Evolutionary conservation across 2,329 filamentous ascomycete species (phyloP), one percentile per base, ranked within the genome.

Genomic region (Stachybotrys chlorohalonatus): DNA sequence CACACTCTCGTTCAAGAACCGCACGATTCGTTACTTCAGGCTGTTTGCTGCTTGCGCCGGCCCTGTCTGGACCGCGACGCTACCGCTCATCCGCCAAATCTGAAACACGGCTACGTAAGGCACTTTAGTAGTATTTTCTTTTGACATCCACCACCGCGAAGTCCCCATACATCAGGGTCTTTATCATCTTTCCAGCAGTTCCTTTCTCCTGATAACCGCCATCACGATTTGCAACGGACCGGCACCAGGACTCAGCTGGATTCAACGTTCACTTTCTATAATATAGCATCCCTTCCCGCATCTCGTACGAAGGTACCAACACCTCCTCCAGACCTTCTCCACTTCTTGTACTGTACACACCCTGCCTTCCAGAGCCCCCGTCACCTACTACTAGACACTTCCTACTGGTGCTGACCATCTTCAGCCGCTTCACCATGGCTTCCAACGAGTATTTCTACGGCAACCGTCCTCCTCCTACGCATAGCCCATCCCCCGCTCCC

Each of bases 391-490:
- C 36, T 2, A 9, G 9, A 13, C 13, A 42, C 13, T 42, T 42
- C 13, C 13, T 9, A 42, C 24, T 24, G 24, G 24, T 24, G 36
- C 36, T 42, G 36, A 42, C 36, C 36, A 42, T 42, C 9, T 13
- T 42, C 36, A 9, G 36, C 13, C 9, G 13, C 13, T 42, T 13
- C 36, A 42, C 9, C n/a, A 86, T 86, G 84, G 79, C 83, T 49
- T 75, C 81, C 59, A 80, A 84, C 73, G 81, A 87, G 63, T 89
- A 89, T 71, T 88, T 88, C 61, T 60, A 70, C 56, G 64, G 63
- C 71, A 75, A 77, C 61, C 66, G 71, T 56, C 68, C 62, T 62
- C 64, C 65, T 58, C 65, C 68, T 58, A 63, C 68, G 63, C 64
- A 64, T 64, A 63, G 63, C 62, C 59, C 67, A 59, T 65, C 71